Percentiles rank a stretch among this genome's conserved stretches.
phyloP scores from a whole-genome alignment of 768 basidiomycete genomes.

The Astraeus odoratus region DNA sequence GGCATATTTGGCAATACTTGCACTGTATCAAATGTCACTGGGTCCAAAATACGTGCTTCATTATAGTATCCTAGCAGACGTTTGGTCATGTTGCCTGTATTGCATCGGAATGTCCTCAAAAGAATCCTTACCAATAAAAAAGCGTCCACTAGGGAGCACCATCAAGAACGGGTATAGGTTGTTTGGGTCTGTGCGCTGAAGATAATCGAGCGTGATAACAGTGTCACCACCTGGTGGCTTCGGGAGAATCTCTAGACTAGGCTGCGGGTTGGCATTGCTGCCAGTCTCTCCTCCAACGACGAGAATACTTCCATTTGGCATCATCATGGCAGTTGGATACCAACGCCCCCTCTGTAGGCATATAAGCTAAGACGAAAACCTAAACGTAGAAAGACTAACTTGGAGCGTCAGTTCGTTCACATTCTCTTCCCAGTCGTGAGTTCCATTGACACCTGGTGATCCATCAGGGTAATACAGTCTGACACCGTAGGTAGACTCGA shows the following conservation, averaged over 20 bases:
- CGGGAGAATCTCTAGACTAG: constrained; percentile 68
- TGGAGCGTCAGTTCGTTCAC: constrained; percentile 49
- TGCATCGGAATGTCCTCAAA: too few relatives aligned
- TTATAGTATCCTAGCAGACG: constrained; percentile 77
- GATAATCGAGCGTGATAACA: constrained; percentile 53
- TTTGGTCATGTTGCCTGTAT: too few relatives aligned
- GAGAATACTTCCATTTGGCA: constrained; percentile 69
- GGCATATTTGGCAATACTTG: constrained; percentile 64
- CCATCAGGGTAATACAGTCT: constrained; percentile 71
- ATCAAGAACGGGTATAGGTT: constrained; percentile 76
- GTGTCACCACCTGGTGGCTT: constrained; percentile 60
- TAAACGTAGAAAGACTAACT: constrained; percentile 27
- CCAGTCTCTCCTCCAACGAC: constrained; percentile 73
- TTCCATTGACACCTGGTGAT: constrained; percentile 57
- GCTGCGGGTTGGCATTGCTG: constrained; percentile 57
- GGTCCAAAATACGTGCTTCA: constrained; percentile 70
- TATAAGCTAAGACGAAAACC: neutral
- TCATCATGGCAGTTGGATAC: constrained; percentile 65
- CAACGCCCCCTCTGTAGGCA: constrained; percentile 51
- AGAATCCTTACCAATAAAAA: constrained; percentile 53
- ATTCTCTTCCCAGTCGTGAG: constrained; percentile 79
- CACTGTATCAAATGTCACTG: constrained; percentile 56
- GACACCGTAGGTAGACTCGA: constrained; percentile 64
- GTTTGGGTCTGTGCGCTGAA: constrained; percentile 68
- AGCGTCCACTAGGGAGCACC: constrained; percentile 58